phyloP scores from a whole-genome alignment of 805 yeast species.

The Komagataella pseudopastoris region DNA sequence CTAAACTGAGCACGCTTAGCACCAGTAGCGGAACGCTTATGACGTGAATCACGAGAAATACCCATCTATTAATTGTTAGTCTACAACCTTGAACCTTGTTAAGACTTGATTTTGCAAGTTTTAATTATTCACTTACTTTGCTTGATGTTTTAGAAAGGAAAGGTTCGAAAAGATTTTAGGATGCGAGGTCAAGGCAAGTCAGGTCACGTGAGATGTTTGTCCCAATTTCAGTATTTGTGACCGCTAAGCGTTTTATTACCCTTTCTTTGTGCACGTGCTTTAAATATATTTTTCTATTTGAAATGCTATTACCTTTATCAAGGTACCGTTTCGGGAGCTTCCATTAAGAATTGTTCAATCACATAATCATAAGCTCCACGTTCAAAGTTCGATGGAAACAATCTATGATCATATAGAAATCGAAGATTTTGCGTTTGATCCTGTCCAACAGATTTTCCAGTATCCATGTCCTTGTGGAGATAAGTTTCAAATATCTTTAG shows the following conservation, averaged over 20 bases:
- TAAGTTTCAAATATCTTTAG: constrained; percentile 71
- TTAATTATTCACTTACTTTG: not conserved
- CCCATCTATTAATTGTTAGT: constrained; percentile 45
- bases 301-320: no score
- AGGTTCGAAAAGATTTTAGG: not conserved
- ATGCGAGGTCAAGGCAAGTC: not conserved
- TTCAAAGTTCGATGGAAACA: constrained; percentile 8
- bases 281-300: no score
- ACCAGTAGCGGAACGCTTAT: constrained; percentile 99
- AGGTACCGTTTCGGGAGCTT: no score
- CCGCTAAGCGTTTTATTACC: not conserved
- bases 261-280: not conserved
- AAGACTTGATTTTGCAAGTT: not conserved
- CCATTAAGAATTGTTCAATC: not conserved
- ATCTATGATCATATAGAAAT: constrained; percentile 92
- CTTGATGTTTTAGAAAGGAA: not conserved
- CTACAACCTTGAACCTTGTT: not conserved
- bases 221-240: not conserved
- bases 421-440: constrained; percentile 90
- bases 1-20: constrained; percentile 99
- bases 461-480: constrained; percentile 99
- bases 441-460: constrained; percentile 66
- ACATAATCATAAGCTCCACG: not conserved
- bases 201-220: not conserved
- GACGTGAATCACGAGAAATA: constrained; percentile 99